Evolutionary conservation across 2,329 filamentous ascomycete genomes (phyloP).

Genomic region (Fusarium ambrosium): DNA sequence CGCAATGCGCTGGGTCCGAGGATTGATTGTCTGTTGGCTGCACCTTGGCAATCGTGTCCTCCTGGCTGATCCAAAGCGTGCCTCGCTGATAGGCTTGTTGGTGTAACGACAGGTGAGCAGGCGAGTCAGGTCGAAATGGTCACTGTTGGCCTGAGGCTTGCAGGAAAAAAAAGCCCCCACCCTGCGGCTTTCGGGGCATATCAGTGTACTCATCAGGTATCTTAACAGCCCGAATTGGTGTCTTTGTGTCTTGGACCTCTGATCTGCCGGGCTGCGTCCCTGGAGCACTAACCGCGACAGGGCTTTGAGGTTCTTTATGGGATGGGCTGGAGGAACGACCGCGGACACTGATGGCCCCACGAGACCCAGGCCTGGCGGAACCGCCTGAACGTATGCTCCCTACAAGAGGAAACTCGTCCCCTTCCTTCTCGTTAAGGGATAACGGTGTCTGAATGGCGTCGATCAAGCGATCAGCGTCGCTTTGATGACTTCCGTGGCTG

Average conservation of each 20-base stretch:
- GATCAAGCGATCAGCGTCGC: conserved; percentile 79
- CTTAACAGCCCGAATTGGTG: conserved; percentile 62
- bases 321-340: conserved; percentile 33
- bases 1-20: not conserved
- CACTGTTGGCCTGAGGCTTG: conserved; percentile 23
- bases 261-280: conserved; percentile 51
- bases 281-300: conserved; percentile 35
- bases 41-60: conserved; percentile 5
- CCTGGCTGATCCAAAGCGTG: not conserved
- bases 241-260: conserved; percentile 60
- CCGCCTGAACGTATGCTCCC: conserved; percentile 28
- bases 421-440: conserved; percentile 54
- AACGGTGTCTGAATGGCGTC: conserved; percentile 77
- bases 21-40: conserved; percentile 16
- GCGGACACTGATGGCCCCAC: conserved; percentile 3
- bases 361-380: conserved; percentile 22
- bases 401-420: conserved; percentile 48
- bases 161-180: conserved; percentile 19
- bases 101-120: conserved; percentile 29
- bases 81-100: conserved; percentile 4
- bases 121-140: conserved; percentile 35
- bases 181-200: conserved; percentile 48
- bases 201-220: conserved; percentile 62
- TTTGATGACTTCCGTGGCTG: conserved; percentile 64
- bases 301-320: conserved; percentile 13